Percentiles rank a stretch among this genome's conserved stretches.
Conservation (phyloP, 768 basidiomycete genomes). For the Roridomyces roridus region DNA sequence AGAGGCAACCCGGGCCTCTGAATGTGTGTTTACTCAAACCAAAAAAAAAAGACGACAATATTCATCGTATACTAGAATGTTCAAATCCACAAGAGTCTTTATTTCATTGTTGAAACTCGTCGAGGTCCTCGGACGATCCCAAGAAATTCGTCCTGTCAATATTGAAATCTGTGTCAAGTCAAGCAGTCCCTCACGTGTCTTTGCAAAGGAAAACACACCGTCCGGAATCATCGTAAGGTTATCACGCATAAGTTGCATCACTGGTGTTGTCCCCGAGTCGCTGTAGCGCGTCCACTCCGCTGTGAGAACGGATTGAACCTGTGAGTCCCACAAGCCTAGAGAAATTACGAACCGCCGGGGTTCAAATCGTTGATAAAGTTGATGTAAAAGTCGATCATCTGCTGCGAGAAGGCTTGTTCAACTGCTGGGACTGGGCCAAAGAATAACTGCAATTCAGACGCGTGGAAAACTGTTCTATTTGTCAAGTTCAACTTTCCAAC, state of each 20-base stretch:
- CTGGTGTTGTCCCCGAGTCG: slow-evolving; percentile 31
- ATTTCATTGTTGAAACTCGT: slow-evolving; percentile 52
- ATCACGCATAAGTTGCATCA: slow-evolving; percentile 56
- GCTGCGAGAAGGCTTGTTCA: slow-evolving; percentile 52
- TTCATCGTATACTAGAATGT: too few species aligned
- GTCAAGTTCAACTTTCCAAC: background rate
- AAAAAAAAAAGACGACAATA: too few species aligned
- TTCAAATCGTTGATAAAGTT: slow-evolving; percentile 61
- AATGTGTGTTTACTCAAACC: too few species aligned
- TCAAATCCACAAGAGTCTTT: too few species aligned
- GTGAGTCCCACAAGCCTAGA: background rate
- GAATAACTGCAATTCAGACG: slow-evolving; percentile 52
- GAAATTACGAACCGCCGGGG: slow-evolving; percentile 53
- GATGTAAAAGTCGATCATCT: slow-evolving; percentile 59
- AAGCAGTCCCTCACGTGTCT: background rate
- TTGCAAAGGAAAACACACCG: slow-evolving; percentile 37
- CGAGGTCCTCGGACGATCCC: slow-evolving; percentile 44
- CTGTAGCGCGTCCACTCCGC: slow-evolving; percentile 56
- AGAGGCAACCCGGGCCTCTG: too few species aligned
- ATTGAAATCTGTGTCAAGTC: slow-evolving; percentile 42
- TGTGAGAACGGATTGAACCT: slow-evolving; percentile 23
- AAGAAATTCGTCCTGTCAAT: slow-evolving; percentile 48
- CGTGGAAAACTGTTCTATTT: slow-evolving; percentile 49
- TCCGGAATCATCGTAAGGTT: slow-evolving; percentile 63
- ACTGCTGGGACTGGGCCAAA: slow-evolving; percentile 55